Conservation (phyloP, 2,329 filamentous ascomycete species). For the Aspergillus brasiliensis region DNA sequence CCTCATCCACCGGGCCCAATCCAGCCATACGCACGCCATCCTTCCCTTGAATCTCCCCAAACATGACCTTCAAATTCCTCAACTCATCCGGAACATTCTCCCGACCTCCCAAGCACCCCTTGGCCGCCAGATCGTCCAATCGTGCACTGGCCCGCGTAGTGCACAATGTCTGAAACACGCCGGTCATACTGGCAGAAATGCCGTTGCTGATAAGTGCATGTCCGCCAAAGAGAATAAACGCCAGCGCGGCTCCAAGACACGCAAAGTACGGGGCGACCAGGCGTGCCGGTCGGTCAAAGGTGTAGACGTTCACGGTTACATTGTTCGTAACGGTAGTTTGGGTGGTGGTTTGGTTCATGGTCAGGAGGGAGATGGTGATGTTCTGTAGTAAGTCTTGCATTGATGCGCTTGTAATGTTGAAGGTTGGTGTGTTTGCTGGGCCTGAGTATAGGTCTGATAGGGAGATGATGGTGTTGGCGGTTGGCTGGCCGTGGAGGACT, state of each 20-base stretch:
- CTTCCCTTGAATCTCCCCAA: constrained; percentile 11
- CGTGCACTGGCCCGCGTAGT: constrained; percentile 13
- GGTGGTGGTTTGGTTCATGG: constrained; percentile 4
- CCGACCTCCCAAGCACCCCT: constrained; percentile 16
- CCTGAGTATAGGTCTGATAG: neutral
- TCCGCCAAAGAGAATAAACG: constrained; percentile 10
- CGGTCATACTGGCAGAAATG: constrained; percentile 12
- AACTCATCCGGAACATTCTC: constrained; percentile 19
- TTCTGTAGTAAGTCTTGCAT: constrained; percentile 12
- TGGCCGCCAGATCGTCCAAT: constrained; percentile 9
- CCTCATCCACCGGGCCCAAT: constrained; percentile 1
- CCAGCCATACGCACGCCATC: neutral
- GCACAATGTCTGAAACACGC: constrained; percentile 14
- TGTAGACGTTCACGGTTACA: constrained; percentile 7
- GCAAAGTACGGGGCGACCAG: constrained; percentile 14
- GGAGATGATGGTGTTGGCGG: constrained; percentile 2
- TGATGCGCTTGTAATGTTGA: constrained; percentile 7
- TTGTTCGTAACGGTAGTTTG: constrained; percentile 4
- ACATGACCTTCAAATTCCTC: constrained; percentile 19
- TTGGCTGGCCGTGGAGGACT: constrained; percentile 5
- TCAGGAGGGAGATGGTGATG: constrained; percentile 17
- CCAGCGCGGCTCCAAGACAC: neutral
- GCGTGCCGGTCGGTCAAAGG: constrained; percentile 3
- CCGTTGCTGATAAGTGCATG: constrained; percentile 14
- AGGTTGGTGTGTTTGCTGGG: neutral